Conservation (phyloP, 805 yeast species). For the Wickerhamiella kazuoi region DNA sequence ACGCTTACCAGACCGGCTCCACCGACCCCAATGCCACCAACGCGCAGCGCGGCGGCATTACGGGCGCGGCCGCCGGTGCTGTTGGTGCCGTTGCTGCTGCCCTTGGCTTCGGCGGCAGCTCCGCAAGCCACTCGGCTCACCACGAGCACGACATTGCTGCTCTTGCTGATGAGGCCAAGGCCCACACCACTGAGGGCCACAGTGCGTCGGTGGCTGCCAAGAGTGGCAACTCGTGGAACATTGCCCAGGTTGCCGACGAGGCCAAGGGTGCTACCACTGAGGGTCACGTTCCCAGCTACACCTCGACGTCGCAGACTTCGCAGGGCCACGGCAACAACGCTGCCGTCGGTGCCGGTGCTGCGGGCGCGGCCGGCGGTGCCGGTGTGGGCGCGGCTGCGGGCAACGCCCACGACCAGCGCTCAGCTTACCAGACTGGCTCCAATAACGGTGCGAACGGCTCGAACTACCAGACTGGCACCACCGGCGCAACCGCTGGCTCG, state of each 20-base stretch:
- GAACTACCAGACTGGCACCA: not conserved
- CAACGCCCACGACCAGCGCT: not conserved
- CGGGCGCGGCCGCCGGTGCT: constrained; percentile 5
- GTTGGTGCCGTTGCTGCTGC: constrained; percentile 5
- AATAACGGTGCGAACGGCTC: not conserved
- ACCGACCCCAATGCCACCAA: not conserved
- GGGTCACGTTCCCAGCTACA: not conserved
- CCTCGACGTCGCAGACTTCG: not conserved
- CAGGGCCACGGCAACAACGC: not conserved
- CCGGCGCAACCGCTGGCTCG: not conserved
- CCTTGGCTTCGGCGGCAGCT: not conserved
- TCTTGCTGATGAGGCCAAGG: not conserved
- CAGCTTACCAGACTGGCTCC: not conserved
- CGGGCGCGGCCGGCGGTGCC: not conserved
- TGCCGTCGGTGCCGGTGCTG: not conserved
- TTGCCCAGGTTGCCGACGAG: not conserved
- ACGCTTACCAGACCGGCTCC: not conserved
- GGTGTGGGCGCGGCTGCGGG: not conserved
- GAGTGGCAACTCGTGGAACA: not conserved
- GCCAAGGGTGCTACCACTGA: constrained; percentile 2
- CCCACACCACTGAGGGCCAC: constrained; percentile 1
- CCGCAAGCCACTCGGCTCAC: not conserved
- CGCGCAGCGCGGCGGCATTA: not conserved
- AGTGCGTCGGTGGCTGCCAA: not conserved
- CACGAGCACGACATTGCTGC: not conserved